Base-by-base conservation (phyloP, 805 yeast genomes). In the Sugiyamaella qingdaonensis region DNA sequence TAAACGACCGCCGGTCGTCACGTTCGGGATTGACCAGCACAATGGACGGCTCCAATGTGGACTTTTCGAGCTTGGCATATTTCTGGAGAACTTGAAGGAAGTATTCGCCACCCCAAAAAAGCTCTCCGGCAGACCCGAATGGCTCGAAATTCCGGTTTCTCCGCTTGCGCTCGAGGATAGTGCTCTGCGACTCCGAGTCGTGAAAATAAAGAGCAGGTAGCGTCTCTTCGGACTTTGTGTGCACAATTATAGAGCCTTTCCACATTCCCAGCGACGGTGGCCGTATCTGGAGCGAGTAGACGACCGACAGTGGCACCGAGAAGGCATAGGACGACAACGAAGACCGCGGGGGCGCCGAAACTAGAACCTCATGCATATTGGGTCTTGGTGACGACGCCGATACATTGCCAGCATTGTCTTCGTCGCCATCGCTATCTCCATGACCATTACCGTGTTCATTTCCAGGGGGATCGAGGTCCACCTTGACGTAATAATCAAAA, bases 21-120 rank as follows among this genome's bases (percentile, higher is more conserved):
- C 78, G 74, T 7, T 85, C 80, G 0, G 98, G 96, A 68, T 91
- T 90, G 24, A 92, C 79, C 54, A 92, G 75, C 61, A 79, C 78
- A 37, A 90, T 80, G 0, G 86, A 80, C 2, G 82, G 81, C 59
- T 89, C 97, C 27, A 87, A 68, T 0, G 85, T 76, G 0, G 95
- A 82, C 57, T 76, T 78, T 60, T 85, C 89, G 29, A 89, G 68
- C 53, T 80, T 82, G 32, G 86, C 81, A 57, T 78, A 75, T 37
- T 70, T 68, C 32, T 74, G 71, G 39, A 94, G 69, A 11, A 74
- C 77, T 44, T 75, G 72, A 54, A 88, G 68, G 54, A 94, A 84
- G 59, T 87, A 86, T 42, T 78, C 80, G 1, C 97, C 99, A 18
- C 99, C 99, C 97, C 98, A 94, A 59, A 83, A 86, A 37, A 88